These are phyloP conservation scores for Mollisiaceae sp. DNA, from an alignment of 2,329 filamentous ascomycete species.

Conservation along the genomic window DNA sequence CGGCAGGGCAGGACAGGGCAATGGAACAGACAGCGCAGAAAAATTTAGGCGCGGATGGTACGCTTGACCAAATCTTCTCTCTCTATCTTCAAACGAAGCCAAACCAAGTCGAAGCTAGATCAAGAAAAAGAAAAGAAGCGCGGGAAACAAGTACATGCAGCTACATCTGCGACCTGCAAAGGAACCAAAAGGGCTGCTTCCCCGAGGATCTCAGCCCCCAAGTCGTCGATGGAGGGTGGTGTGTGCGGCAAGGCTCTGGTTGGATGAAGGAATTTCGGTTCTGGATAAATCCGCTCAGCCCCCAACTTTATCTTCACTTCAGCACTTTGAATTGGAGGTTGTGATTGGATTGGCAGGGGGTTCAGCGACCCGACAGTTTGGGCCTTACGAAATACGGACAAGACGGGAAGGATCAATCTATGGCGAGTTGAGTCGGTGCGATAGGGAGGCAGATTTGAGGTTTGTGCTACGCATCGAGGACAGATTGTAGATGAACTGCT, in stretches of 20 bases:
- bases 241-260: constrained; percentile 4
- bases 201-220: neutral
- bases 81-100: neutral
- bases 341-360: constrained; percentile 1
- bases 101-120: neutral
- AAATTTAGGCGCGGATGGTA: constrained; percentile 17
- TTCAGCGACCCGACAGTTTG: neutral
- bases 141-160: neutral
- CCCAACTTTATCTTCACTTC: constrained; percentile 15
- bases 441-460: neutral
- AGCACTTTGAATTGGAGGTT: neutral
- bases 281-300: constrained; percentile 3
- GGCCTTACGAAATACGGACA: neutral
- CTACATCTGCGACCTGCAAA: neutral
- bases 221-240: neutral
- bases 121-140: neutral
- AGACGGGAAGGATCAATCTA: neutral
- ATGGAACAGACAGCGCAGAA: no score
- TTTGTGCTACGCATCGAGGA: neutral
- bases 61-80: neutral
- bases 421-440: constrained; percentile 4
- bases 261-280: neutral
- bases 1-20: neutral
- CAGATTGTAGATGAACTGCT: neutral
- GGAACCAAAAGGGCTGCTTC: neutral